Conservation (phyloP, 2,329 filamentous ascomycete genomes). For the Botrytis galanthina region DNA sequence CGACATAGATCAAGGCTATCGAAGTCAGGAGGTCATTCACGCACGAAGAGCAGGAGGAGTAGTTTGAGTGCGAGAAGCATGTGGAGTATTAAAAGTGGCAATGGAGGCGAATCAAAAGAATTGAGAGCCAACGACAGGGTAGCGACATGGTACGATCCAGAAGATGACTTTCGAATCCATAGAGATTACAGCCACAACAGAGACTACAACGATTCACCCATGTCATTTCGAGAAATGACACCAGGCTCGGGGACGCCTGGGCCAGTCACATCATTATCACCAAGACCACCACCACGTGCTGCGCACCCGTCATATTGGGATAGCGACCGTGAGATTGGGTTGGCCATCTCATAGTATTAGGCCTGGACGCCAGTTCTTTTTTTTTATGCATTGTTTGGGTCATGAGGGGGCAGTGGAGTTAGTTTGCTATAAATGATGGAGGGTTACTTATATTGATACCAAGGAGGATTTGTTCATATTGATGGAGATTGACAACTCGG, state of each 20-base stretch:
- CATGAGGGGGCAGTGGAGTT: slow-evolving; percentile 9
- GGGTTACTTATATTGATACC: slow-evolving; percentile 18
- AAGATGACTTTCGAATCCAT: slow-evolving; percentile 26
- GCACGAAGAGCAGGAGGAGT: slow-evolving; percentile 37
- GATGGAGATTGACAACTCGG: slow-evolving; percentile 3
- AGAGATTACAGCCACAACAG: slow-evolving; percentile 24
- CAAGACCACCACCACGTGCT: slow-evolving; percentile 10
- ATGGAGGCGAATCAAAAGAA: slow-evolving; percentile 23
- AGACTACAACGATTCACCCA: slow-evolving; percentile 28
- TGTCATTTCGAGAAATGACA: slow-evolving; percentile 2
- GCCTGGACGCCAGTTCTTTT: slow-evolving; percentile 14
- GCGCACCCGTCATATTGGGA: slow-evolving; percentile 8
- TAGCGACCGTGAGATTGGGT: slow-evolving; percentile 16
- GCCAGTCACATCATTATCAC: slow-evolving; percentile 14
- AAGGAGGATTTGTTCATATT: slow-evolving; percentile 13
- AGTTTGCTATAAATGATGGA: slow-evolving; percentile 10
- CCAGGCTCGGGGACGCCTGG: background rate
- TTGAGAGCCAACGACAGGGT: slow-evolving; percentile 25
- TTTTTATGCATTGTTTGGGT: slow-evolving; percentile 10
- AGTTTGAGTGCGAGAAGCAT: slow-evolving; percentile 35
- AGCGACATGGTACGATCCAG: slow-evolving; percentile 33
- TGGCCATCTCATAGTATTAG: slow-evolving; percentile 19
- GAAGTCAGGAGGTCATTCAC: slow-evolving; percentile 42
- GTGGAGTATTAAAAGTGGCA: slow-evolving; percentile 29
- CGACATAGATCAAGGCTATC: slow-evolving; percentile 54